Evolutionary conservation across 805 yeast species (phyloP), one percentile per base, ranked within the genome.

Genomic region (Sugiyamaella qingdaonensis): DNA sequence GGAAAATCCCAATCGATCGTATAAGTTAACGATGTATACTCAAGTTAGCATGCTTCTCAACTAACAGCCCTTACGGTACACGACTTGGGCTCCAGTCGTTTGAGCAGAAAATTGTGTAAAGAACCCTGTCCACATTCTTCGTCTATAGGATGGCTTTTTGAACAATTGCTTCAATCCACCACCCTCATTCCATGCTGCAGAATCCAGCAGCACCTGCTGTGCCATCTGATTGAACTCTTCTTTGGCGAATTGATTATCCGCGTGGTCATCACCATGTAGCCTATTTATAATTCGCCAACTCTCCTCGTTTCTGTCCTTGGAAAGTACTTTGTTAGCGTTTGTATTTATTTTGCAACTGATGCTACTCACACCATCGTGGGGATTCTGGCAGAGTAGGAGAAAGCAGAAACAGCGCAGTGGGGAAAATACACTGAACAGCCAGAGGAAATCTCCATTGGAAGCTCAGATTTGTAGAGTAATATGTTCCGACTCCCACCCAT

Each of bases 61-160:
- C 13, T 21, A 39, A 39, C 13, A 39, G 8, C 8, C 13, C 43
- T 5, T 16, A 39, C 43, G 13, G 24, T 39, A 39, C 7, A 46
- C 34, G n/a, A 46, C 49, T 24, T 24, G 44, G 4, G 49, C 34
- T 14, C 49, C 49, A 11, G 49, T 46, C 4, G 46, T 35, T 24
- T 46, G 49, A 16, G 34, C 49, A 14, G 49, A 21, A 19, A 35
- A 21, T 18, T 24, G 31, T 13, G 34, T 29, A 19, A 21, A 34
- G 44, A 50, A 50, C n/a, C 53, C 53, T 3, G 44, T 29, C 18
- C 47, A 24, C 44, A 50, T 34, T 19, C 53, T 45, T 37, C 35
- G 47, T 10, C 53, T 41, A 32, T 50, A 50, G 11, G 53, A 50
- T 11, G 43, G 43, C 24, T 19, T 39, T 9, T 11, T 16, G 21